phyloP scores from a whole-genome alignment of 345 rosid species.

The Hibiscus syriacus region DNA sequence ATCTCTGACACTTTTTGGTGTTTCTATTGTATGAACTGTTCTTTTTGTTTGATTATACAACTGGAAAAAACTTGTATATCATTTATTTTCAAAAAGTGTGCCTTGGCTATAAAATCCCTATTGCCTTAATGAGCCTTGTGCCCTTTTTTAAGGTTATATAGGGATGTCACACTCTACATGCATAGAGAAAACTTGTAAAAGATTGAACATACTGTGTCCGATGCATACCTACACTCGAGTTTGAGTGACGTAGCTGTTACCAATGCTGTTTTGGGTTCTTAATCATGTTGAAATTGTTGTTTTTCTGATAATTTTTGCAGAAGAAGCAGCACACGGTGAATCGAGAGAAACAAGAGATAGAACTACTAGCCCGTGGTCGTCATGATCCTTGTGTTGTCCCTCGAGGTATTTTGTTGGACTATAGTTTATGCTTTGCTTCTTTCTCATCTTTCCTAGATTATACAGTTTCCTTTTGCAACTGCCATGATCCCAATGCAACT shows the following conservation, averaged over 20 bases:
- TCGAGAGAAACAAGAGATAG: slow-evolving; percentile 68
- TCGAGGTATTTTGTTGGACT: slow-evolving; percentile 46
- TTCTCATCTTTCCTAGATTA: background rate
- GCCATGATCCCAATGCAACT: background rate
- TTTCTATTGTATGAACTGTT: no score
- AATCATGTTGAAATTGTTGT: slow-evolving; percentile 2
- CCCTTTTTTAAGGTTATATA: no score
- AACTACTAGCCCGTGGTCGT: slow-evolving; percentile 86
- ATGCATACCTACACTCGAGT: background rate
- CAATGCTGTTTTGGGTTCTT: background rate
- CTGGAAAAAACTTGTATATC: no score
- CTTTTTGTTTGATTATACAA: no score
- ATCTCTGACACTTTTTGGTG: no score
- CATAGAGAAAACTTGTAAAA: background rate
- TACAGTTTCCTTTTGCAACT: background rate
- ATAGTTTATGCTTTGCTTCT: background rate
- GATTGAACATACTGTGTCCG: background rate
- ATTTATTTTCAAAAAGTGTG: no score
- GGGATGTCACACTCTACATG: background rate
- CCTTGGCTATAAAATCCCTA: no score
- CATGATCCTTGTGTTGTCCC: slow-evolving; percentile 98
- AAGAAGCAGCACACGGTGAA: slow-evolving; percentile 79
- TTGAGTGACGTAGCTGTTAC: background rate
- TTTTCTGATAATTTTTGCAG: slow-evolving; percentile 32
- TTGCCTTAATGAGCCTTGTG: no score